Evolutionary conservation across 192 early-diverging fungal species (phyloP), one percentile per base, ranked within the genome.

Genomic region (Borealophlyctis nickersoniae): DNA sequence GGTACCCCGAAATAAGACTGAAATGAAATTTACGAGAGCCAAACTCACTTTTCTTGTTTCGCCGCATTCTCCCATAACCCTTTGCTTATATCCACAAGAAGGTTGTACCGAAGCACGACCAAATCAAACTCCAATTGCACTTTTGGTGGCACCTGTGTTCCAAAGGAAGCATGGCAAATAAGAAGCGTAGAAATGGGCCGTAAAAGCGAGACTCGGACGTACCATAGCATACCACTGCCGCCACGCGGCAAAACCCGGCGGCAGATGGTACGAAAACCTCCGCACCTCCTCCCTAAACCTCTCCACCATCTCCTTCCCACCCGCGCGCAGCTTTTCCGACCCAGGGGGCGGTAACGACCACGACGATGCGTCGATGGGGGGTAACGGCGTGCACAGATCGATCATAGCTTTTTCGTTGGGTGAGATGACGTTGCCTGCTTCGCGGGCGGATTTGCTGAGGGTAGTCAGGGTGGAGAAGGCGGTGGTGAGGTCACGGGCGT

Each of bases 351-450:
- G 48, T 23, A 81, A 30, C 11, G 39, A 58, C 82, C 82, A 84
- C 3, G 34, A 31, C 7, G 52, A 52, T 26, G 77, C 49, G 24
- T 65, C 64, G 2, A 81, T 58, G 30, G 66, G 54, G 14, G 63
- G 61, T 32, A 30, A 22, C 0, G 78, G 49, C 23, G 78, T 80
- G 52, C 77, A 81, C 32, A 81, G 57, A 23, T 83, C 69, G 51
- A 83, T 77, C 63, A 83, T 60, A 16, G 65, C 62, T 14, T 31
- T 49, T 61, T 83, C 79, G 36, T 74, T 56, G 27, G 36, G 28
- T 16, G 72, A 62, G 11, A 79, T n/a, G 9, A 72, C 34, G 4
- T 58, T 34, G 24, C 66, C 68, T 49, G 73, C 66, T 9, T 49
- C 33, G 22, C 71, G 60, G 3, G 72, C 56, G 27, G 65, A 48